Percentiles rank a stretch among this genome's conserved stretches.
These are phyloP conservation scores for Pestalotiopsis sp. DNA, from an alignment of 2,329 filamentous ascomycete genomes.

Conservation along the genomic window DNA sequence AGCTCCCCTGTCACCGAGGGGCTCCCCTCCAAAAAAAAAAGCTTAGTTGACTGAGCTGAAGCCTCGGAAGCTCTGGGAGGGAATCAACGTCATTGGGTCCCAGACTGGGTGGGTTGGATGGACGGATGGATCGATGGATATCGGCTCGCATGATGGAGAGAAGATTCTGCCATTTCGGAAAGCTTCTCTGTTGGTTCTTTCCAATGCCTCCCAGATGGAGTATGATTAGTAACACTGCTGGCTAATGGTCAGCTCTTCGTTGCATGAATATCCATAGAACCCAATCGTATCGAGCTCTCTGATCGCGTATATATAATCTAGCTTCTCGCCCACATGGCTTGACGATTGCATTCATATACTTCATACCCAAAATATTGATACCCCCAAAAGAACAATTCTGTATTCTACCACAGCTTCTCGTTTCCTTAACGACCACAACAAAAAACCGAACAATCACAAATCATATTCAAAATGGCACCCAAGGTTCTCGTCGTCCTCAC, in stretches of 20 bases:
- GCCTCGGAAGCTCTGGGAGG: background rate
- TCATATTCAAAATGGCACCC: constrained; percentile 42
- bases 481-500: constrained; percentile 75
- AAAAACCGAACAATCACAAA: background rate
- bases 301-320: background rate
- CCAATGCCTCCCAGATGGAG: background rate
- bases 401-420: background rate
- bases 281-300: background rate
- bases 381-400: background rate
- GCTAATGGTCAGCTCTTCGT: background rate
- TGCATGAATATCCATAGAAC: background rate
- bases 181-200: constrained; percentile 2
- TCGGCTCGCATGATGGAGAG: background rate
- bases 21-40: background rate
- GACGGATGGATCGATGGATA: background rate
- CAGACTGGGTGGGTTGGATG: background rate
- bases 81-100: background rate
- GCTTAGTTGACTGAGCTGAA: background rate
- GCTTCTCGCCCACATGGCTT: background rate
- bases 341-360: background rate
- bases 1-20: background rate
- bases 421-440: background rate
- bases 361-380: background rate
- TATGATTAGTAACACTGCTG: background rate
- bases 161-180: constrained; percentile 1